Evolutionary conservation across 306 rosid species (phyloP), one percentile per base, ranked within the genome.

Genomic region (Dalbergia cultrata): DNA sequence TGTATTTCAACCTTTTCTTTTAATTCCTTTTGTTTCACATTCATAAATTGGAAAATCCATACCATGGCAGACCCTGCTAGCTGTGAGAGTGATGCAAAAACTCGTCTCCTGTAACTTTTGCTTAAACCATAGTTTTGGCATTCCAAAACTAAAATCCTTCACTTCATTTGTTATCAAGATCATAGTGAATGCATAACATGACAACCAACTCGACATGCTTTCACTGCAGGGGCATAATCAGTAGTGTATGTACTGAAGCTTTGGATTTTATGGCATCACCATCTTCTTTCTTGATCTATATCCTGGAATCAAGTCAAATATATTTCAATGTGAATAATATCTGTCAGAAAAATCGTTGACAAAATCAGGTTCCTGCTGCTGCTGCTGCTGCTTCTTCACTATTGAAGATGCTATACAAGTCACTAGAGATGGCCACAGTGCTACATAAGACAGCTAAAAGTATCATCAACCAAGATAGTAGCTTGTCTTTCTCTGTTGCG

Each of bases 401-500:
- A 8, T 65, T 66, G 72, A 86, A 87, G 43, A 81, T 76, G 87
- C 86, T 72, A 78, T 90, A 86, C 76, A 92, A 75, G 80, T 93
- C 89, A 33, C 92, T 85, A 9, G 75, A 89, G 53, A 93, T 88
- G 77, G 97, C 91, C 14, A 80, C 86, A 0, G 79, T 80, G 87
- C 95, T 90, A 5, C 90, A 92, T 16, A 88, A 88, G 57, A 90
- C 81, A 35, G 95, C 90, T 80, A 90, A 84, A 21, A 85, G 5
- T 82, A 90, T 86, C 91, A 89, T 88, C 66, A 88, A 66, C 92
- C 89, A 90, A 35, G 94, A 85, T 56, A 86, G 58, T 16, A 81
- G 9, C 58, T 69, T 85, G 79, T 89, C 94, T 56, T 85, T 88
- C 82, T 87, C 88, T 41, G 92, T 87, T 54, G 92, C 89, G 63